Evolutionary conservation across 345 rosid species (phyloP).

Genomic region (Hibiscus tridactylites): DNA sequence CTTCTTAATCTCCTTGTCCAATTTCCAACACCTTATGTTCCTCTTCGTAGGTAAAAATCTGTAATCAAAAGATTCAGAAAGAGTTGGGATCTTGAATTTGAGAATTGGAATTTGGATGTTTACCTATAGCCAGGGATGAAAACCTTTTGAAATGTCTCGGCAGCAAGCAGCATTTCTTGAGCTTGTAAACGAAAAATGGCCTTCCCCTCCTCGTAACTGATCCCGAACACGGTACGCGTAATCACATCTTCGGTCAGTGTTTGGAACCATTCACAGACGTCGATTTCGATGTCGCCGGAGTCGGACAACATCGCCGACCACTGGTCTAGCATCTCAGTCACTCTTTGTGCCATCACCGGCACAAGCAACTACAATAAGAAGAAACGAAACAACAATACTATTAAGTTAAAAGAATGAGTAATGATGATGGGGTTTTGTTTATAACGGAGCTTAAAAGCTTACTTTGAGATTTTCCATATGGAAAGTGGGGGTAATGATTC

Average conservation of each 20-base stretch:
- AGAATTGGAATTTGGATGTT: neutral
- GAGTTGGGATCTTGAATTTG: neutral
- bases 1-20: conserved; percentile 54
- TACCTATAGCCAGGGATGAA: conserved; percentile 76
- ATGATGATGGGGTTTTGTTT: neutral
- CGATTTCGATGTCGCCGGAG: conserved; percentile 40
- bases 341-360: conserved; percentile 12
- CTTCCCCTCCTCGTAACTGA: conserved; percentile 68
- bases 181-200: conserved; percentile 64
- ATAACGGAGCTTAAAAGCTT: neutral
- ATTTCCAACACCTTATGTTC: conserved; percentile 63
- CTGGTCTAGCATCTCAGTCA: conserved; percentile 16
- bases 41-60: conserved; percentile 74
- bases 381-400: neutral
- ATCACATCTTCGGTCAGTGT: conserved; percentile 69
- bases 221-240: conserved; percentile 70
- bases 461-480: conserved; percentile 85
- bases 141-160: conserved; percentile 59
- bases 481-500: conserved; percentile 68
- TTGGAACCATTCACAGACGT: conserved; percentile 58
- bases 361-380: conserved; percentile 1
- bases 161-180: conserved; percentile 59
- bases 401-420: neutral
- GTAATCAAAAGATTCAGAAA: neutral
- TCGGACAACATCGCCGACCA: conserved; percentile 13